Percentiles rank a stretch among this genome's conserved stretches.
These are phyloP conservation scores for Aspergillus diversus DNA, from an alignment of 495 filamentous ascomycete genomes.

Conservation along the genomic window DNA sequence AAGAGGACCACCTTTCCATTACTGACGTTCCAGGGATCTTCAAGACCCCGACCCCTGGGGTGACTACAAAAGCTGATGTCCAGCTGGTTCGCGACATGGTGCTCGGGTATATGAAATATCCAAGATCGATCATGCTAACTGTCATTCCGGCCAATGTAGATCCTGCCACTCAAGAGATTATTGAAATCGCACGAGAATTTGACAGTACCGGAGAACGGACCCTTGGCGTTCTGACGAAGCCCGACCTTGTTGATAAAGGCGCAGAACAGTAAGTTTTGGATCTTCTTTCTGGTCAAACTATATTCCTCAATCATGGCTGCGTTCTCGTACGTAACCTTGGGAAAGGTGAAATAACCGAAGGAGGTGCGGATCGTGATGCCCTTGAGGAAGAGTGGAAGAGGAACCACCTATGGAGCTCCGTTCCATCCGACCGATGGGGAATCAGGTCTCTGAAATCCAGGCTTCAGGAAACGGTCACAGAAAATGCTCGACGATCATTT, in stretches of 20 bases:
- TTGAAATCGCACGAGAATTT: slow-evolving; percentile 52
- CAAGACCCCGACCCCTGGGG: slow-evolving; percentile 51
- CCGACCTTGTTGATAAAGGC: slow-evolving; percentile 45
- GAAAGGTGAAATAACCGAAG: slow-evolving; percentile 26
- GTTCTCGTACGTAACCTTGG: slow-evolving; percentile 59
- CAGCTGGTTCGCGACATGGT: slow-evolving; percentile 57
- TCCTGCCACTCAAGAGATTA: slow-evolving; percentile 63
- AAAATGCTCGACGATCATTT: slow-evolving; percentile 23
- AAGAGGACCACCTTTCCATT: slow-evolving; percentile 60
- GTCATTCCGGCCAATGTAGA: slow-evolving; percentile 68
- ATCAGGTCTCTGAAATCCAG: slow-evolving; percentile 50
- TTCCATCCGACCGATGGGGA: slow-evolving; percentile 53
- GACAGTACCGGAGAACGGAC: slow-evolving; percentile 57
- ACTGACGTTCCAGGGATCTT: slow-evolving; percentile 70
- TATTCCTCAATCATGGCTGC: slow-evolving; percentile 55
- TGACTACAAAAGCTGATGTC: slow-evolving; percentile 55
- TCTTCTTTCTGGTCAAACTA: slow-evolving; percentile 48
- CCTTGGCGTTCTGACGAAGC: slow-evolving; percentile 64
- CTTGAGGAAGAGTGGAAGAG: no score
- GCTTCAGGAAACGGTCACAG: slow-evolving; percentile 18
- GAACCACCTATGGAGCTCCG: slow-evolving; percentile 48
- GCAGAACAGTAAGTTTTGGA: slow-evolving; percentile 44
- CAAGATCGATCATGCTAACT: slow-evolving; percentile 59
- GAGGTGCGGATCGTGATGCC: slow-evolving; percentile 24
- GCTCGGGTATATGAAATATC: slow-evolving; percentile 53